phyloP scores from a whole-genome alignment of 805 yeast species.

The Candida silvicultrix region DNA sequence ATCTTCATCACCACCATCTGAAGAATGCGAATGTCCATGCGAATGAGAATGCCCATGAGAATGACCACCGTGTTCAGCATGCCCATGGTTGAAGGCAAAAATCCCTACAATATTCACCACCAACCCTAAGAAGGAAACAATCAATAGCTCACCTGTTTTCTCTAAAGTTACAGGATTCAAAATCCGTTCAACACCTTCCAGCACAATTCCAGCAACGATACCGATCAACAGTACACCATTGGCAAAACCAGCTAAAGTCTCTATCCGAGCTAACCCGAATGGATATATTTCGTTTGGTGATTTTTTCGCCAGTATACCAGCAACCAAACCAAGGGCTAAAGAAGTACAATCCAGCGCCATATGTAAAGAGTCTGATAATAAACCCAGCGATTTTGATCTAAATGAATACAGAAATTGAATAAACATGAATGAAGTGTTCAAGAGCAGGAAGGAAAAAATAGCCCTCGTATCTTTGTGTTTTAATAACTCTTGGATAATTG shows the following conservation, averaged over 20 bases:
- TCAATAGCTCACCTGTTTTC: constrained; percentile 74
- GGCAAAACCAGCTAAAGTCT: constrained; percentile 91
- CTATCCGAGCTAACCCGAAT: constrained; percentile 79
- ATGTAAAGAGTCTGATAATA: constrained; percentile 88
- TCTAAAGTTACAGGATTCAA: constrained; percentile 71
- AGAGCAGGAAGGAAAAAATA: constrained; percentile 77
- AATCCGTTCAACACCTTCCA: constrained; percentile 81
- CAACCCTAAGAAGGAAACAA: constrained; percentile 81
- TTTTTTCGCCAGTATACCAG: constrained; percentile 59
- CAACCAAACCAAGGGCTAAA: constrained; percentile 79
- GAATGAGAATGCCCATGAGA: constrained; percentile 38
- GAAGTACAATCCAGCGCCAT: constrained; percentile 96
- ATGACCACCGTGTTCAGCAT: constrained; percentile 37
- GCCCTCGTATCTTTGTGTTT: constrained; percentile 69
- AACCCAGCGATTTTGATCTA: constrained; percentile 85
- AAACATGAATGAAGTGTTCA: constrained; percentile 91
- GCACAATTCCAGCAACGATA: constrained; percentile 80
- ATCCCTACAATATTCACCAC: constrained; percentile 88
- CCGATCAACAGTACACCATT: constrained; percentile 87
- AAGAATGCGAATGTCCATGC: constrained; percentile 27
- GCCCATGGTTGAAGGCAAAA: constrained; percentile 90
- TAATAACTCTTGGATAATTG: constrained; percentile 16
- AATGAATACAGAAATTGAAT: constrained; percentile 89
- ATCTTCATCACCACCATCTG: constrained; percentile 22
- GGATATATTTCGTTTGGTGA: constrained; percentile 71